Evolutionary conservation across 2,329 filamentous ascomycete species (phyloP).

Genomic region (Byssoonygena ceratinophila): DNA sequence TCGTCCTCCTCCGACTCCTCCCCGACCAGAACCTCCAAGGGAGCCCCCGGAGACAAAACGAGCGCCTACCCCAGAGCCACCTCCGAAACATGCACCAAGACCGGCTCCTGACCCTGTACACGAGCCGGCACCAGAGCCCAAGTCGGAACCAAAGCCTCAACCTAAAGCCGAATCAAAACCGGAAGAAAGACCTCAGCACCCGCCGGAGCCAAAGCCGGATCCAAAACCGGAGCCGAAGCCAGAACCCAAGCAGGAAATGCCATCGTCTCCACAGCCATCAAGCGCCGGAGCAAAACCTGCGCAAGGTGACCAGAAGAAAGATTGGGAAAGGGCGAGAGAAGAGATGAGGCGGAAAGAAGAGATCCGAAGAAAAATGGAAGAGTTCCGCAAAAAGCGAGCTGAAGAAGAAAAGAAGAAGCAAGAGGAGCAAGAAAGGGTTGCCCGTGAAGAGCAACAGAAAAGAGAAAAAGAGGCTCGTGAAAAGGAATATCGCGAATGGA

Average conservation of each 20-base stretch:
- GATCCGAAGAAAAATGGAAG: conserved; percentile 27
- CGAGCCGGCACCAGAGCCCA: conserved; percentile 5
- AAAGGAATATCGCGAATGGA: conserved; percentile 30
- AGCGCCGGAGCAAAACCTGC: conserved; percentile 21
- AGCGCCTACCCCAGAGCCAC: background rate
- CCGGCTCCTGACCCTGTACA: conserved; percentile 1
- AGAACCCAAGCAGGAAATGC: conserved; percentile 1
- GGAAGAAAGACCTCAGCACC: conserved; percentile 1
- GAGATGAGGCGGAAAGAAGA: conserved; percentile 33
- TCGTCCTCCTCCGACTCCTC: background rate
- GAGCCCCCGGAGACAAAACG: background rate
- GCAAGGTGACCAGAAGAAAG: conserved; percentile 22
- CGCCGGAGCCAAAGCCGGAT: conserved; percentile 7
- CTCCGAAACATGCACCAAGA: conserved; percentile 9
- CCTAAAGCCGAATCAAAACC: no score
- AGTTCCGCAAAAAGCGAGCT: conserved; percentile 29
- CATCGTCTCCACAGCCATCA: conserved; percentile 11
- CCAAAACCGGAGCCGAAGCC: background rate
- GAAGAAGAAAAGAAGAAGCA: conserved; percentile 32
- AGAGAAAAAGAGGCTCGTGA: conserved; percentile 35
- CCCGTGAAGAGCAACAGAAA: conserved; percentile 32
- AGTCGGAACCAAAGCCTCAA: conserved; percentile 10
- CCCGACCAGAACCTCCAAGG: conserved; percentile 3
- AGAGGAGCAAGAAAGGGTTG: conserved; percentile 31
- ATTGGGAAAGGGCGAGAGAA: conserved; percentile 25